Conservation (phyloP, 441 rosid genomes). For the Flueggea neowawraea region DNA sequence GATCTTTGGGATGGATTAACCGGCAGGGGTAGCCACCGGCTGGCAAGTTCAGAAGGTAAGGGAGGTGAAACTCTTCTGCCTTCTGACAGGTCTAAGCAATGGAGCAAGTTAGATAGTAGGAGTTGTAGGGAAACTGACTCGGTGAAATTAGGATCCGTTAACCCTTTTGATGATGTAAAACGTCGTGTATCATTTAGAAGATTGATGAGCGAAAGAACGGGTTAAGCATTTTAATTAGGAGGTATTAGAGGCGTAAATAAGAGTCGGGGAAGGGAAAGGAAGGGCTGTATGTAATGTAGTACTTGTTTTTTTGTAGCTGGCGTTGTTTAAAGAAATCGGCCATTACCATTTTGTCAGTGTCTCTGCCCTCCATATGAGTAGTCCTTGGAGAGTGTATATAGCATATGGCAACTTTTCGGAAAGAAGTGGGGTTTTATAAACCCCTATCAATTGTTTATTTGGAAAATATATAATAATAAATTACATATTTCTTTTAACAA, state of each 20-base stretch:
- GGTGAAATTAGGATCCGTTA: conserved; percentile 32
- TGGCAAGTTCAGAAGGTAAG: conserved; percentile 29
- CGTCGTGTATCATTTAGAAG: conserved; percentile 41
- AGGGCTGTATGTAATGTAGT: conserved; percentile 25
- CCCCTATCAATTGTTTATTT: too few relatives aligned
- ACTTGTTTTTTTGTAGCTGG: conserved; percentile 14
- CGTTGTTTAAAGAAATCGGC: conserved; percentile 24
- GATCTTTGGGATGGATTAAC: conserved; percentile 10
- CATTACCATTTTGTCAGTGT: conserved; percentile 28
- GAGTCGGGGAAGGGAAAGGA: conserved; percentile 10
- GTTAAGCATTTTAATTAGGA: conserved; percentile 16
- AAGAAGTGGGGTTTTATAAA: background rate
- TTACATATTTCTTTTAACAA: too few relatives aligned
- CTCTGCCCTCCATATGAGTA: background rate
- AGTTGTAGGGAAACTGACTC: conserved; percentile 38
- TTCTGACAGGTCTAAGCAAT: conserved; percentile 33
- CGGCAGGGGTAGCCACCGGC: conserved; percentile 10
- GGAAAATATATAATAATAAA: too few relatives aligned
- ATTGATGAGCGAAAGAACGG: conserved; percentile 32
- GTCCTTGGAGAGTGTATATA: background rate
- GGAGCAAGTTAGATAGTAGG: conserved; percentile 39
- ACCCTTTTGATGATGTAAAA: conserved; percentile 37
- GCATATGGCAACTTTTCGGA: background rate
- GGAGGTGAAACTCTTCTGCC: conserved; percentile 36
- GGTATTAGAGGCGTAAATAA: conserved; percentile 27